These are phyloP conservation scores for Huntiella savannae DNA, from an alignment of 2,329 filamentous ascomycete species.

Conservation along the genomic window DNA sequence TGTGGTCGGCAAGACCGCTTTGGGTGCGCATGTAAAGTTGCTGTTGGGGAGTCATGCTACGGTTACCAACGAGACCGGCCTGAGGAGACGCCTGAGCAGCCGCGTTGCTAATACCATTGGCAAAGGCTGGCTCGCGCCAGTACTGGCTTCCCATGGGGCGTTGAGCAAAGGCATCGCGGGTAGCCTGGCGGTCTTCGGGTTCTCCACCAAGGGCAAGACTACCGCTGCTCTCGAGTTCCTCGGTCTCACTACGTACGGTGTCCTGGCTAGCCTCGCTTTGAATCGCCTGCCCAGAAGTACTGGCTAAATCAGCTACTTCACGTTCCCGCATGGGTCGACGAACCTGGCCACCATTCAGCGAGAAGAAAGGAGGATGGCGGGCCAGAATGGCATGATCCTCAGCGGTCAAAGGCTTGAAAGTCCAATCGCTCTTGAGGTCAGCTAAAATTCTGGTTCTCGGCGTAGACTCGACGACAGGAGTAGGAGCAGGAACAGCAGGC, in stretches of 20 bases:
- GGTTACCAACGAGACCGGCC: conserved; percentile 30
- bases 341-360: conserved; percentile 63
- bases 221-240: conserved; percentile 56
- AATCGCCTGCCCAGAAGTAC: neutral
- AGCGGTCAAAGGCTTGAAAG: conserved; percentile 6
- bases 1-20: conserved; percentile 36
- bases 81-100: conserved; percentile 31
- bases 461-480: neutral
- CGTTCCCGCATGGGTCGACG: conserved; percentile 56
- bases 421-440: conserved; percentile 13
- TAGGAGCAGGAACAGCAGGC: neutral
- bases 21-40: conserved; percentile 50
- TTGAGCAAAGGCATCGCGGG: conserved; percentile 33
- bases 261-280: conserved; percentile 36
- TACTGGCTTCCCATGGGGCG: conserved; percentile 50
- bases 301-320: neutral
- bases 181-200: conserved; percentile 57
- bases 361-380: conserved; percentile 53
- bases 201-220: conserved; percentile 84
- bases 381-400: conserved; percentile 14
- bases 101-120: conserved; percentile 34
- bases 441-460: conserved; percentile 10
- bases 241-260: conserved; percentile 22
- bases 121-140: conserved; percentile 50
- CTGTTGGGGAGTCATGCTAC: conserved; percentile 65